Evolutionary conservation across 2,329 filamentous ascomycete genomes (phyloP).

Genomic region (Ciborinia camelliae): DNA sequence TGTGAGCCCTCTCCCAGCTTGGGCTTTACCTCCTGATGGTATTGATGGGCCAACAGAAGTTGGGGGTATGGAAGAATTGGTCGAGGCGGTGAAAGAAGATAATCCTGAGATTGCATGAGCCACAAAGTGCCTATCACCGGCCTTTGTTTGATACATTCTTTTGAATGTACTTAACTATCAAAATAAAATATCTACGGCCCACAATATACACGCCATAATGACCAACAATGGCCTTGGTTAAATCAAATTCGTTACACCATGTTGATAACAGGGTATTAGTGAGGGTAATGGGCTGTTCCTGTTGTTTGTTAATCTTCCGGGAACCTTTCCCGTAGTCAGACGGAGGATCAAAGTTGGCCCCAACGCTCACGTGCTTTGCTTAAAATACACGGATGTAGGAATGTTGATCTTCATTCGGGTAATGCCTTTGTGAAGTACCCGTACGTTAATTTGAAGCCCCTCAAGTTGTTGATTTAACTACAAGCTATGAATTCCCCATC

Average conservation of each 20-base stretch:
- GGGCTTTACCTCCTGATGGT: slow-evolving; percentile 73
- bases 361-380: not conserved
- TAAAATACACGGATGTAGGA: not conserved
- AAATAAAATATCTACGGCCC: not conserved
- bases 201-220: not conserved
- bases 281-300: not conserved
- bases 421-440: not conserved
- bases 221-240: not conserved
- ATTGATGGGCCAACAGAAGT: slow-evolving; percentile 63
- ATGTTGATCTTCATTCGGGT: not conserved
- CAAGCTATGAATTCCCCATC: not conserved
- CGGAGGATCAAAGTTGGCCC: not conserved
- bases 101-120: slow-evolving; percentile 36
- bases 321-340: not conserved
- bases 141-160: slow-evolving; percentile 6
- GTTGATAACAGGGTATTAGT: not conserved
- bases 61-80: slow-evolving; percentile 56
- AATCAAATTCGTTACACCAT: not conserved
- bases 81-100: slow-evolving; percentile 45
- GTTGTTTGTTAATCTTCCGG: not conserved
- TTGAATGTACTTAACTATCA: not conserved
- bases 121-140: too few species aligned
- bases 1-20: slow-evolving; percentile 75
- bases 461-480: not conserved
- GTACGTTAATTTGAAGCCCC: not conserved